Conservation (phyloP, 2,329 filamentous ascomycete species). For the Diaporthe destruens region DNA sequence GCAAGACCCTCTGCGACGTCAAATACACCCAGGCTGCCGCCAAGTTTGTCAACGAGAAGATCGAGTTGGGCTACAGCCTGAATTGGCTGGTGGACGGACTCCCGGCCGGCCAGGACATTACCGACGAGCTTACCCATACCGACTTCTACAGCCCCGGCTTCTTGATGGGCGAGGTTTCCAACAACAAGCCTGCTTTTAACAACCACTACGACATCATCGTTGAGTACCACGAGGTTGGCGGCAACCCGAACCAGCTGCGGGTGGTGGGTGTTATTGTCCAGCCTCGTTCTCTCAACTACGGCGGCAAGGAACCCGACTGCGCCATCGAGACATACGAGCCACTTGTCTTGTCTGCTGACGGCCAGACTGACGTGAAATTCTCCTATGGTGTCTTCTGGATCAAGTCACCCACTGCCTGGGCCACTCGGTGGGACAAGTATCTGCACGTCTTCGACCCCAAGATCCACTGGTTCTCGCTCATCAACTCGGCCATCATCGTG, state of each 20-base stretch:
- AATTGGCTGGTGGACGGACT: constrained; percentile 97
- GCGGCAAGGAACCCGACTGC: constrained; percentile 73
- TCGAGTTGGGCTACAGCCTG: constrained; percentile 87
- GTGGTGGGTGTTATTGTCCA: constrained; percentile 94
- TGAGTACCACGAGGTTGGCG: constrained; percentile 87
- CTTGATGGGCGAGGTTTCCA: constrained; percentile 73
- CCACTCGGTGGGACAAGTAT: constrained; percentile 98
- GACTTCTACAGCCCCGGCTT: constrained; percentile 95
- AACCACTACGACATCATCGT: constrained; percentile 97
- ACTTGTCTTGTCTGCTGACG: constrained; percentile 72
- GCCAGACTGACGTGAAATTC: constrained; percentile 77
- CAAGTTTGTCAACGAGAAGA: constrained; percentile 84
- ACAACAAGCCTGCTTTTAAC: constrained; percentile 76
- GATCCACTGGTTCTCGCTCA: constrained; percentile 99
- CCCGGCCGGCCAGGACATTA: constrained; percentile 86
- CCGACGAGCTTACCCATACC: constrained; percentile 80
- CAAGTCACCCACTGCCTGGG: constrained; percentile 87
- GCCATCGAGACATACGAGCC: constrained; percentile 63
- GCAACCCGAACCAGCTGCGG: constrained; percentile 76
- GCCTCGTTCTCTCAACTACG: constrained; percentile 77
- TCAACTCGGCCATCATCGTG: constrained; percentile 96
- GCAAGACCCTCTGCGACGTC: constrained; percentile 81
- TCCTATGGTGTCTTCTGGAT: constrained; percentile 95
- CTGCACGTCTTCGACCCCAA: constrained; percentile 96
- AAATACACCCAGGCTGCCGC: constrained; percentile 75